Evolutionary conservation across 495 filamentous ascomycete species (phyloP).

Genomic region (Trichoderma virens): DNA sequence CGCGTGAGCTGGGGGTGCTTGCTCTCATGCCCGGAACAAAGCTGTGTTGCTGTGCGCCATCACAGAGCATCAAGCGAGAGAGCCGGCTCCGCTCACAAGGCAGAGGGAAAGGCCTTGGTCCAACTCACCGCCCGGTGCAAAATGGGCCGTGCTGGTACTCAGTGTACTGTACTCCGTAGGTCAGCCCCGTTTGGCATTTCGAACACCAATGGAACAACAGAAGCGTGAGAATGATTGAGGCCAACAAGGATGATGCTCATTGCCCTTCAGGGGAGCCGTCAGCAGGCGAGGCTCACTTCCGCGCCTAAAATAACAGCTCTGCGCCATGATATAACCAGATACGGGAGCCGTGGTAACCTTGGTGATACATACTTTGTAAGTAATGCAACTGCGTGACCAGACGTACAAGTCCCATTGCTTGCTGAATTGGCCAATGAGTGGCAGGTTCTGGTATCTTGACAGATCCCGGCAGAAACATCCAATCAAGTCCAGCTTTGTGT

Average conservation of each 20-base stretch:
- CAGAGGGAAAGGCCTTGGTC: neutral
- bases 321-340: neutral
- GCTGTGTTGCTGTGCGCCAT: conserved; percentile 1
- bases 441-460: neutral
- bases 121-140: neutral
- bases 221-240: neutral
- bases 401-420: neutral
- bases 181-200: neutral
- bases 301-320: neutral
- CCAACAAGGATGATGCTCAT: conserved; percentile 3
- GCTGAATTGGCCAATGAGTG: neutral
- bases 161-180: neutral
- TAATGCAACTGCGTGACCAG: too few species aligned
- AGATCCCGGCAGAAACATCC: neutral
- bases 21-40: neutral
- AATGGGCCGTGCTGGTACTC: neutral
- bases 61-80: neutral
- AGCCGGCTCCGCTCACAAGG: neutral
- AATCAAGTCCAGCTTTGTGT: neutral
- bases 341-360: too few species aligned
- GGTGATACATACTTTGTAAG: too few species aligned
- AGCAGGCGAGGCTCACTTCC: conserved; percentile 5
- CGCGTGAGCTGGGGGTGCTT: neutral
- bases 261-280: conserved; percentile 3
- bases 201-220: neutral